Evolutionary conservation across 192 early-diverging fungal genomes (phyloP), one percentile per base, ranked within the genome.

Genomic region (Linnemannia schmuckeri): DNA sequence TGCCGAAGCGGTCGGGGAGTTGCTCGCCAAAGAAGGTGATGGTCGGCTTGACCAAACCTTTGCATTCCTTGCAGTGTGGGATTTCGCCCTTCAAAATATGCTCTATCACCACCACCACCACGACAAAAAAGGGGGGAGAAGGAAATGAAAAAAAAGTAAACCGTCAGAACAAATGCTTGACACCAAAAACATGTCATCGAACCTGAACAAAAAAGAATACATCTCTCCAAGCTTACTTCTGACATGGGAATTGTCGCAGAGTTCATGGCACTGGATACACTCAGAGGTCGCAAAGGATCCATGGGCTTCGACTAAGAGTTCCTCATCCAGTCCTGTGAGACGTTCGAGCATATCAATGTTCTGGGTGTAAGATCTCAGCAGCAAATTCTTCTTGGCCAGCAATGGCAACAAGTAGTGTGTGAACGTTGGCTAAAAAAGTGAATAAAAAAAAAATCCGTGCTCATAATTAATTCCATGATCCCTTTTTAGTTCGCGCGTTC

Each of bases 331-430:
- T 2, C 97, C 97, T 6, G 97, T 94, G 3, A 95, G 75, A 13
- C 96, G 93, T 89, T 99, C 98, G 33, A 99, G 87, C 37, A 95
- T 97, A 89, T 99, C 98, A 76, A 99, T 98, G 83, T 99, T 99
- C 88, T 98, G 98, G 13, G 98, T 98, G 85, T 96, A 98, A 74
- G 95, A 94, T 47, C 97, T 91, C 44, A 95, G 88, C 33, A 99
- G 88, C 30, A 96, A 20, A 0, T 91, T 88, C 74, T 95, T 93
- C 44, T 95, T 85, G n/a, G 89, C 92, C 33, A 99, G 85, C 73
- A 97, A 89, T 30, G 90, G 91, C 63, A 99, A 90, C 82, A 99
- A 97, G 79, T 97, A 96, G 81, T 99, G 98, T 13, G 93, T 93
- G 42, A 92, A 82, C 0, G 98, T 98, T 6, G 98, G 98, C 83